Evolutionary conservation across 1,284 basidiomycete species (phyloP), one percentile per base, ranked within the genome.

Genomic region (Apiotrichum mycotoxinovorans): DNA sequence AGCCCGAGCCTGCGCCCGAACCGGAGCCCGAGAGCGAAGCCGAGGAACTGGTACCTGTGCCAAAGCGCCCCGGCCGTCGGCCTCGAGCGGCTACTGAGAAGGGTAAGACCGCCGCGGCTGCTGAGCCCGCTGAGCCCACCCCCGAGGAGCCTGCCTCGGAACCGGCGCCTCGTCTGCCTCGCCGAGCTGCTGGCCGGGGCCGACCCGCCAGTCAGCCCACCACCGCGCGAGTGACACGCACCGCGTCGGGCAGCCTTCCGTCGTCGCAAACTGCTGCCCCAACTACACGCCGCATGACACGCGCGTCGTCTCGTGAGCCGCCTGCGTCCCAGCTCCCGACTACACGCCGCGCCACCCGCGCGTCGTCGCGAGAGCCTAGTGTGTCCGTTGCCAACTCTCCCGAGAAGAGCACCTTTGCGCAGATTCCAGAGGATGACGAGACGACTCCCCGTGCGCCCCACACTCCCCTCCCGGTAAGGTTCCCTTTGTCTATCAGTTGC

Each of bases 361-460:
- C 51, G 4, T 8, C 41, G 41, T 44, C 51, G 20, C 40, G 50
- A 20, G 50, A 51, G 17, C 25, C 49, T 2, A 33, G 26, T 25
- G 38, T 41, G 11, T 26, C 42, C 8, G 43, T 18, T n/a, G 20
- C 45, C n/a, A 20, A 25, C 27, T 34, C 49, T 15, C 27, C 49
- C 8, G 35, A 41, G 34, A 51, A 51, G 37, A n/a, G 30, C 10
- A n/a, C 46, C 8, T 15, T 20, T 15, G 22, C 25, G 18, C 34
- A 44, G 41, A 50, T 53, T 18, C 41, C 20, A 15, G 56, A 58
- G 41, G 58, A 51, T n/a, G 53, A 55, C 25, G 53, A 59, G 40
- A 27, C 20, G 14, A 53, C 42, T 1, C 37, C 48, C 9, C 38
- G 49, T 4, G 40, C 47, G 4, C 42, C 34, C 22, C 43, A 44